Base-by-base conservation (phyloP, 2,329 filamentous ascomycete genomes). In the Bretziella fagacearum region DNA sequence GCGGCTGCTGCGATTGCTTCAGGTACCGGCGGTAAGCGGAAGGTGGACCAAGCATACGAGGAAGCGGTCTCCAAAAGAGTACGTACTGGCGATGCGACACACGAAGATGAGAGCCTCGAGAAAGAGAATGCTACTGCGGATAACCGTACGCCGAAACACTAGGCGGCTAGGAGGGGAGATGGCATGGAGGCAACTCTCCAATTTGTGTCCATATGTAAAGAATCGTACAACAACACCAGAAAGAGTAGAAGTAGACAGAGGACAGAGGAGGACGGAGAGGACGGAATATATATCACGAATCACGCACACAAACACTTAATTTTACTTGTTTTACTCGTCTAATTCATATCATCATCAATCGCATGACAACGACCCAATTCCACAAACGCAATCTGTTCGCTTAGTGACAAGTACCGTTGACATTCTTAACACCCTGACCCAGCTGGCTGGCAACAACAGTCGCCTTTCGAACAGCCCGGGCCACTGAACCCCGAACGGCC, bases 391-490 rank as follows among this genome's bases (percentile, higher is more conserved):
- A 33, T 33, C 13, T 37, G 20, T 45, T 32, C 8, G 42, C 10
- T 41, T 51, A 53, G 20, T 40, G 50, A 25, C 53, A 52, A 44
- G 61, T 62, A 10, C 61, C 62, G 37, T 63, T 64, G 36, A 63
- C 60, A 18, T 56, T 57, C 52, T 63, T 57, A 25, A 59, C 58
- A 7, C 62, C 63, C 52, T 63, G 58, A 39, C 69, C 74, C 6
- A 84, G 62, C 60, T 81, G 71, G 53, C 75, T 74, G 13, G 81
- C 81, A 39, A 84, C 75, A 40, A 76, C 71, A 3, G 79, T 78
- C 10, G 81, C 77, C 60, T 85, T 79, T 46, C 79, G 68, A 11
- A 86, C 73, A 2, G 81, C 81, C 55, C 73, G 72, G 1, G 78
- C 69, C 15, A 86, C 69, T 0, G 71, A 72, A 3, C 79, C 79